Base-by-base conservation (phyloP, 345 rosid genomes). In the Aurinia saxatilis region DNA sequence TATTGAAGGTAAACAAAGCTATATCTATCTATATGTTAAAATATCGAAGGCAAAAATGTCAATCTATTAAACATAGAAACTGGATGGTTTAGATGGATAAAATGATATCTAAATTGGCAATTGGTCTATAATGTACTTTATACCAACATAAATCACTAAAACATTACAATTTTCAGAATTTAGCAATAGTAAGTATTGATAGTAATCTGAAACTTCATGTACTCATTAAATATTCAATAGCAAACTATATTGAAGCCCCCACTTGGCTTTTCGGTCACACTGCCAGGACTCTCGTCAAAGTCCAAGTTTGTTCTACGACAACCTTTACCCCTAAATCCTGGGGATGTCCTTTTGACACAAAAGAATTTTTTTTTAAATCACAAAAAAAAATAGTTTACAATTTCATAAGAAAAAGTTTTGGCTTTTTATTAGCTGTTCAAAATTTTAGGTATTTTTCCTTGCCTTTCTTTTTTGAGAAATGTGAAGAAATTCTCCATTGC, bases 301-400 rank as follows among this genome's bases (percentile, higher is more conserved):
- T 80, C 92, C 81, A 75, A 75, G 77, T 70, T 62, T 70, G 66
- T 72, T 68, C 60, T 42, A 59, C 57, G 66, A 70, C 69, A 68
- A 53, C 73, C 70, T 73, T 85, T 79, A 63, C 57, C 84, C 95
- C 81, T 78, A 60, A 82, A 88, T 80, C 73, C 85, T 70, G 92
- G 86, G 58, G 60, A 17, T 63, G 57, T 54, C 73, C 76, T 65
- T 70, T 72, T 65, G 57, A 73, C 70, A 73, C 73, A 55, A 29
- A 53, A 41, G 2, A 59, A 50, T 18, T 37, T 37, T 37, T 11
- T 15, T 54, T 31, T 10, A 30, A 33, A 40, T 17, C 56, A 56
- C 33, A 36, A 29, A 14, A 35, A 16, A 66, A 63, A 30, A 27
- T 1, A 16, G 5, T 25, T n/a, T 54, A 17, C 16, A 57, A 49